Percentiles rank a stretch among this genome's conserved stretches.
phyloP scores from a whole-genome alignment of 139 green algal genomes.

The Closterium sp. region DNA sequence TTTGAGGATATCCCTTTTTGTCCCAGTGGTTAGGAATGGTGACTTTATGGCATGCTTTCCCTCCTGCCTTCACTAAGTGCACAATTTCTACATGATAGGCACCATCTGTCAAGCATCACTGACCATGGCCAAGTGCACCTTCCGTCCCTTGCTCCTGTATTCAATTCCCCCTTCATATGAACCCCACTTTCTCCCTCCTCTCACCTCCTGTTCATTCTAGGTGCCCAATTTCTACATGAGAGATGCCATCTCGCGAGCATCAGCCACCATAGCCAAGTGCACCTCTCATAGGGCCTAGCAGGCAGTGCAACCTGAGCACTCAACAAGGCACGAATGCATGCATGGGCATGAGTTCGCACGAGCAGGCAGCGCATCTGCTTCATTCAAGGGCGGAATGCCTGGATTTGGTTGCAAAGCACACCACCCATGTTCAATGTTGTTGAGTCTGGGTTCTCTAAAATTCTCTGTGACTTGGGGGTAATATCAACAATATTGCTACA shows the following conservation, averaged over 20 bases:
- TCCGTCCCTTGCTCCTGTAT: background rate
- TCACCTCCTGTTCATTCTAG: background rate
- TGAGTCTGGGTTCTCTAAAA: too few relatives aligned
- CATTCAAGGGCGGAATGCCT: too few relatives aligned
- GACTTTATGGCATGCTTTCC: too few relatives aligned
- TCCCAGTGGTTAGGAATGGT: too few relatives aligned
- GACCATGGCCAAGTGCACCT: background rate
- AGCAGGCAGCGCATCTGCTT: too few relatives aligned
- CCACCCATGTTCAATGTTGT: too few relatives aligned
- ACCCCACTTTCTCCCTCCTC: background rate
- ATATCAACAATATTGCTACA: too few relatives aligned
- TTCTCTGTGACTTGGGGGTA: too few relatives aligned
- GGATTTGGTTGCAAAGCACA: too few relatives aligned
- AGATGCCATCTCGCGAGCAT: conserved; percentile 85
- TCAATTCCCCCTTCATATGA: background rate
- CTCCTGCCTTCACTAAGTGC: too few relatives aligned
- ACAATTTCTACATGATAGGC: background rate
- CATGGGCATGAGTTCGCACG: too few relatives aligned
- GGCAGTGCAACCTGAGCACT: background rate
- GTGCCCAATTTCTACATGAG: conserved; percentile 94
- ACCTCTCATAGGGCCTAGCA: conserved; percentile 14
- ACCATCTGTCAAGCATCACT: background rate
- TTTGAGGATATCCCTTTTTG: too few relatives aligned
- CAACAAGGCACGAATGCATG: background rate
- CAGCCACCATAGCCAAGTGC: conserved; percentile 83